Evolutionary conservation across 257 asterid genomes (phyloP), one percentile per base, ranked within the genome.

Genomic region (Solanum bulbocastanum): DNA sequence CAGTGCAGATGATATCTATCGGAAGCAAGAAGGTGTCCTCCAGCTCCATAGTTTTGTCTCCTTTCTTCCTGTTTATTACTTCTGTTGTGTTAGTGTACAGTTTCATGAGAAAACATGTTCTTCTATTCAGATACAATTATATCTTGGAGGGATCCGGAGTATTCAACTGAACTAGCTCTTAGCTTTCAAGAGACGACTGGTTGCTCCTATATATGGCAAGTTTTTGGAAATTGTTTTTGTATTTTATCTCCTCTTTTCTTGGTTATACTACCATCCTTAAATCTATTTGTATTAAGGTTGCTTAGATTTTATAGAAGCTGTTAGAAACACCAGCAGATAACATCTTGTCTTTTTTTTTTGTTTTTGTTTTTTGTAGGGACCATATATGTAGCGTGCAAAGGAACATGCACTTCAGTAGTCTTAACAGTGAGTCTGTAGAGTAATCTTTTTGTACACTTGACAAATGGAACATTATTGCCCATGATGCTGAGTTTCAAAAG

Each of bases 141-240:
- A 88, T 97, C 99, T 12, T 97, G 99, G 99, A 92, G 96, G 93
- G 99, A 97, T 94, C 98, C 98, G 49, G 99, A 96, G 87, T 91
- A 89, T 91, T 91, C 98, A 83, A 95, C 98, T 69, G 99, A 97
- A 88, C 91, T 97, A 90, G 99, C 99, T 83, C 99, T 97, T 88
- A 97, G 99, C 96, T 97, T 97, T 91, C 99, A 96, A 91, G 99
- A 97, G 94, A 92, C 95, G 15, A 91, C 96, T 30, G 99, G 99
- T 74, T 97, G 99, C 96, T 88, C 98, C 84, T 94, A 92, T 90
- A 95, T 96, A 93, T 97, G 99, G 99, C 93, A 92, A 95, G 98
- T 95, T 90, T 86, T 74, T 69, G 58, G 36, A 66, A 49, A 49
- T 22, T 30, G 14, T 18, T 46, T 86, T 27, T 36, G 39, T 82